These are phyloP conservation scores for Neofusicoccum sp. DNA, from an alignment of 2,329 filamentous ascomycete species.

Conservation along the genomic window DNA sequence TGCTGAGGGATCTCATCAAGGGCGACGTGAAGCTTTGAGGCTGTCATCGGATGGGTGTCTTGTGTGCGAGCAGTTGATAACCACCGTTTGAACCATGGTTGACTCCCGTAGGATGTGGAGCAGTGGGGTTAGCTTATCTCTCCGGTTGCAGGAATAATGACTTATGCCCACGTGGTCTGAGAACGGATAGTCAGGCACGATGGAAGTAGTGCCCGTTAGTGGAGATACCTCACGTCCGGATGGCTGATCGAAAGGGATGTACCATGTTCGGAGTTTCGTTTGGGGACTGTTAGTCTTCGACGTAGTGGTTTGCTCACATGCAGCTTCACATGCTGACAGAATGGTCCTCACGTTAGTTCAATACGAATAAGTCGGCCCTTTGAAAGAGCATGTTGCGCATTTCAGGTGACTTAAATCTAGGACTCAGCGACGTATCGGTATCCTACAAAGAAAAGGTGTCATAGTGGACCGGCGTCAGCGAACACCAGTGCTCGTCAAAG, in stretches of 20 bases:
- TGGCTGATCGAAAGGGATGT: neutral
- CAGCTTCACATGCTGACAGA: neutral
- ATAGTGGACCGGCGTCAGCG: neutral
- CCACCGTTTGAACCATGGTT: too few species aligned
- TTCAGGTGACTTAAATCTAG: neutral
- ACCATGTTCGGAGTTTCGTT: neutral
- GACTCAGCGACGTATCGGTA: neutral
- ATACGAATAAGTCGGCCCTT: neutral
- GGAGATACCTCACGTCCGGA: neutral
- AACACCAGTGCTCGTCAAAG: neutral
- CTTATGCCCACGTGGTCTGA: neutral
- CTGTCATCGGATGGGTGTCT: too few species aligned
- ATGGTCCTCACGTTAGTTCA: neutral
- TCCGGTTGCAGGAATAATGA: too few species aligned
- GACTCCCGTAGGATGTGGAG: too few species aligned
- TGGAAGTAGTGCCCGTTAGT: neutral
- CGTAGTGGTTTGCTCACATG: neutral
- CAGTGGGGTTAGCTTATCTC: too few species aligned
- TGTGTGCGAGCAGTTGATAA: neutral
- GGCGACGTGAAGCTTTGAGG: constrained; percentile 41
- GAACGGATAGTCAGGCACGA: neutral
- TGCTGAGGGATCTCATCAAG: constrained; percentile 58
- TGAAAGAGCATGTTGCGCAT: neutral
- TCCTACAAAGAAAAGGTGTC: neutral
- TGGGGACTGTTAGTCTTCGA: neutral